Conservation (phyloP, 1,284 basidiomycete species). For the Neonothopanus nambi region DNA sequence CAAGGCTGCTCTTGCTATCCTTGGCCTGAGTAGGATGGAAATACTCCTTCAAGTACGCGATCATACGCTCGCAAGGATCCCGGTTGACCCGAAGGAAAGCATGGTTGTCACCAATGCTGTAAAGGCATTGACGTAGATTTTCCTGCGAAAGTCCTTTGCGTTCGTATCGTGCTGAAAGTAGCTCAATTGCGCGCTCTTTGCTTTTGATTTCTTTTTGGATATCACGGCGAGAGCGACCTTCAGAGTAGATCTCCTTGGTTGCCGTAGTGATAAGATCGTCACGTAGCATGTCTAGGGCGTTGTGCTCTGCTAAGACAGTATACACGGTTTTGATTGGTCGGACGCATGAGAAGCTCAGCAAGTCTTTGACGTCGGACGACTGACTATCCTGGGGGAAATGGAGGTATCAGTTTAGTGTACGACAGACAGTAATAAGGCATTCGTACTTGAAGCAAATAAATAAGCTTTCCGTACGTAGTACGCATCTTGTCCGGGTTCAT, state of each 20-base stretch:
- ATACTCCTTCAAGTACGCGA: conserved; percentile 67
- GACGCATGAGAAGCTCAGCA: conserved; percentile 74
- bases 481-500: conserved; percentile 88
- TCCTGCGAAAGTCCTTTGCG: conserved; percentile 60
- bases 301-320: conserved; percentile 51
- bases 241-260: conserved; percentile 76
- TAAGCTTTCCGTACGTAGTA: conserved; percentile 81
- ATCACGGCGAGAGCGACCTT: conserved; percentile 68
- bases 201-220: conserved; percentile 77
- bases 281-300: conserved; percentile 65
- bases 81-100: conserved; percentile 80
- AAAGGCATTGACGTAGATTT: conserved; percentile 70
- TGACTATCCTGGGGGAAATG: conserved; percentile 65
- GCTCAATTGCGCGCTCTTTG: conserved; percentile 81
- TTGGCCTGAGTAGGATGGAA: conserved; percentile 72
- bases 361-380: conserved; percentile 70
- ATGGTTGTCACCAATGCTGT: conserved; percentile 84
- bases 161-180: conserved; percentile 61
- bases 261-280: conserved; percentile 72
- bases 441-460: conserved; percentile 73
- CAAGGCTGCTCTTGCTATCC: conserved; percentile 62
- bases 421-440: background rate
- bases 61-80: conserved; percentile 83
- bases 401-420: conserved; percentile 6
- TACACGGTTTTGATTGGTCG: conserved; percentile 74